Percentiles rank a stretch among this genome's conserved stretches.
These are phyloP conservation scores for Leishmania tropica DNA, from an alignment of 208 protist species.

Conservation along the genomic window DNA sequence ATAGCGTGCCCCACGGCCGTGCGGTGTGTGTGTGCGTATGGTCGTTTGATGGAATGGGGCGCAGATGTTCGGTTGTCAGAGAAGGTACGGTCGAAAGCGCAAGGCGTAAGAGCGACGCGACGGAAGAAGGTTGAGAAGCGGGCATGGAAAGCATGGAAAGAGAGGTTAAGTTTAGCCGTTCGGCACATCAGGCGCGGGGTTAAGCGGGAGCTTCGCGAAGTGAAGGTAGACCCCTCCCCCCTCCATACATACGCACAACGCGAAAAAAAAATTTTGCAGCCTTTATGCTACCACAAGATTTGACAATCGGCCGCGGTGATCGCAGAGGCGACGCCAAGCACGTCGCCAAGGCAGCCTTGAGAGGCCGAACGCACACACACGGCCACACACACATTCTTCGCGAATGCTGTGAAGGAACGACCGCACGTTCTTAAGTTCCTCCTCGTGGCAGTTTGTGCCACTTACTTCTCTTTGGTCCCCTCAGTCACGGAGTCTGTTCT, in stretches of 20 bases:
- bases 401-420: neutral
- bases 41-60: neutral
- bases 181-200: neutral
- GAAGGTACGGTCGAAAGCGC: neutral
- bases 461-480: neutral
- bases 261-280: neutral
- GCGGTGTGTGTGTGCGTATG: neutral
- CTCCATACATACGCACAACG: no score
- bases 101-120: neutral
- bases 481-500: neutral
- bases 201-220: neutral
- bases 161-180: neutral
- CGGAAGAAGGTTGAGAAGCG: neutral
- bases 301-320: neutral
- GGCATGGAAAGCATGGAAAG: neutral
- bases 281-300: neutral
- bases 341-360: neutral
- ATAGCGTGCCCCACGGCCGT: neutral
- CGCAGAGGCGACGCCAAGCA: neutral
- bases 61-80: neutral
- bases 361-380: neutral
- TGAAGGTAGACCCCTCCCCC: neutral
- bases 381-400: neutral
- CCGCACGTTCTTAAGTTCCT: neutral
- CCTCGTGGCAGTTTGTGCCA: neutral